Evolutionary conservation across 768 basidiomycete genomes (phyloP).

Genomic region (Pleurotus cornucopiae): DNA sequence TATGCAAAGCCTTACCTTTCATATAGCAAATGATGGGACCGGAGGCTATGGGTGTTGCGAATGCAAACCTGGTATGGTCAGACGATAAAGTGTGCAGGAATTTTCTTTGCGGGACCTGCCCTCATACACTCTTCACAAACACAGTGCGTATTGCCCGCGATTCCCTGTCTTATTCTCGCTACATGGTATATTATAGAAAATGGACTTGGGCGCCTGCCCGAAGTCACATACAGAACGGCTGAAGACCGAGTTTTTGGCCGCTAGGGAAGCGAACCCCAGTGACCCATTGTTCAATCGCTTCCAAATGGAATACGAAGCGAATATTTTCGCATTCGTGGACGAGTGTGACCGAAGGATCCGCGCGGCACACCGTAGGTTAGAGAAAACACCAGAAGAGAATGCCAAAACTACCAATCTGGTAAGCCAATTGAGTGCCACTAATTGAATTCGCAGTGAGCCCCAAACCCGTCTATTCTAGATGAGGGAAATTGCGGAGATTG

Average conservation of each 20-base stretch:
- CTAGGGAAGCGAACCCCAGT: conserved; percentile 67
- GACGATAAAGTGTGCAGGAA: conserved; percentile 99
- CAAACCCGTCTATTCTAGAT: conserved; percentile 46
- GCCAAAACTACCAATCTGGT: conserved; percentile 97
- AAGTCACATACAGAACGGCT: conserved; percentile 94
- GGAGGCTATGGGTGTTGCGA: conserved; percentile 96
- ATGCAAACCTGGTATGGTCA: conserved; percentile 87
- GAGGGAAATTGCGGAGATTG: conserved; percentile 99
- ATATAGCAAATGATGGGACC: conserved; percentile 99
- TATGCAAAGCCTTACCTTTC: conserved; percentile 38
- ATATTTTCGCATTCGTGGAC: conserved; percentile 94
- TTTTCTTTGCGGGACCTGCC: conserved; percentile 98
- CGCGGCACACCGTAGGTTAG: conserved; percentile 87
- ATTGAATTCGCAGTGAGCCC: no score
- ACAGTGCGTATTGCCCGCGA: conserved; percentile 58
- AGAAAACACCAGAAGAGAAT: conserved; percentile 99
- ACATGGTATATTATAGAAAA: conserved; percentile 63
- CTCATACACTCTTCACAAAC: conserved; percentile 95
- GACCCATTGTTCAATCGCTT: conserved; percentile 84
- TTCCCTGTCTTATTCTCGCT: conserved; percentile 5
- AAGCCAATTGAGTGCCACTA: conserved; percentile 14
- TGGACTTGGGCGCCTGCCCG: conserved; percentile 97
- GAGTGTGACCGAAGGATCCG: conserved; percentile 97
- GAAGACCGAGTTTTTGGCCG: conserved; percentile 84
- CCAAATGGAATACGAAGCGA: conserved; percentile 94